A percentile compares a stretch with the other conserved stretches of the same genome.
phyloP scores from a whole-genome alignment of 225 moss, liverwort and hornwort species.

The Physcomitrellopsis africana region DNA sequence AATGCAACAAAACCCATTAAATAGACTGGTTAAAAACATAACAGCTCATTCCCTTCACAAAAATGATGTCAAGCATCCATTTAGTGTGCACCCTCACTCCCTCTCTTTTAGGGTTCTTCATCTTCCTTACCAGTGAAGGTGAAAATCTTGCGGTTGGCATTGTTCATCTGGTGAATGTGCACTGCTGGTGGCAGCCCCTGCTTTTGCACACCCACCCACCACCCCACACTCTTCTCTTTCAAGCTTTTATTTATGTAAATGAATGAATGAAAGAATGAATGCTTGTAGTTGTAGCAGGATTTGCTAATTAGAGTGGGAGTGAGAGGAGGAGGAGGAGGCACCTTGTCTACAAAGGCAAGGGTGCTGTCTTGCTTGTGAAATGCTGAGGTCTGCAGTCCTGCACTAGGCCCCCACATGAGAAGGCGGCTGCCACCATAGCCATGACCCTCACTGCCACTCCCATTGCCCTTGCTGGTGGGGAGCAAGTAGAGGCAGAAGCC shows the following conservation, averaged over 20 bases:
- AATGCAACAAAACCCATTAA: too few species aligned
- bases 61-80: not conserved
- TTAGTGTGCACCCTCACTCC: too few species aligned
- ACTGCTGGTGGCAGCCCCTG: constrained; percentile 78
- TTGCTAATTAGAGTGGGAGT: not conserved
- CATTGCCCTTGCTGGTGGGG: constrained; percentile 12
- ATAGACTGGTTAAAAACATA: too few species aligned
- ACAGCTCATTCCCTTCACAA: not conserved
- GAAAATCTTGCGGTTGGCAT: constrained; percentile 56
- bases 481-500: constrained; percentile 74
- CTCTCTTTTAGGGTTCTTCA: not conserved
- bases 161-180: constrained; percentile 58
- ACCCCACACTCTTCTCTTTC: not conserved
- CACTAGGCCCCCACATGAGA: constrained; percentile 74
- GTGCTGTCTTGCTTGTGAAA: constrained; percentile 50
- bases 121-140: constrained; percentile 48
- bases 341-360: constrained; percentile 83
- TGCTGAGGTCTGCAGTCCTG: constrained; percentile 60
- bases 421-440: constrained; percentile 54
- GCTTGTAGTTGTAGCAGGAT: too few species aligned
- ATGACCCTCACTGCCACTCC: too few species aligned
- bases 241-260: too few species aligned
- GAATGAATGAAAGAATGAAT: not conserved
- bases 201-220: not conserved
- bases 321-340: not conserved